These are phyloP conservation scores for Quercus berberidifolia DNA, from an alignment of 306 rosid species.

Conservation along the genomic window DNA sequence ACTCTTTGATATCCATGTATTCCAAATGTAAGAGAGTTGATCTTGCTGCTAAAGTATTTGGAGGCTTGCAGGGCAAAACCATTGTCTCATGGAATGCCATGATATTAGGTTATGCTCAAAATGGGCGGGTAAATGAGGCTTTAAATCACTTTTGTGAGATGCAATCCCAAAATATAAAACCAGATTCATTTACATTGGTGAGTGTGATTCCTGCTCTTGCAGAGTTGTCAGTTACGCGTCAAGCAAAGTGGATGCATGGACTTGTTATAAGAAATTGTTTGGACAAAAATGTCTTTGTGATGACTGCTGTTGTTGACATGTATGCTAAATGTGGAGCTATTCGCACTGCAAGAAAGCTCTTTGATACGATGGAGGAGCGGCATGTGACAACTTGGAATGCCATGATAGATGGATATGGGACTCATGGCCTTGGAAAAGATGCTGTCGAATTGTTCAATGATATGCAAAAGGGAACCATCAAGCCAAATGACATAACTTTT, in stretches of 20 bases:
- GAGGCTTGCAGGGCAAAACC: constrained; percentile 51
- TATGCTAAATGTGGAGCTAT: constrained; percentile 80
- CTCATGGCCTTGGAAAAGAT: constrained; percentile 72
- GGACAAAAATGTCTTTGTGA: constrained; percentile 66
- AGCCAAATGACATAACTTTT: constrained; percentile 64
- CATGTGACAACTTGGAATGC: constrained; percentile 90
- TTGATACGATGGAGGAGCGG: constrained; percentile 69
- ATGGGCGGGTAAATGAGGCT: constrained; percentile 62
- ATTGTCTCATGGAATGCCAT: constrained; percentile 87
- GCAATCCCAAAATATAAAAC: constrained; percentile 55
- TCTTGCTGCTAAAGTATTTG: constrained; percentile 60
- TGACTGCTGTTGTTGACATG: constrained; percentile 83
- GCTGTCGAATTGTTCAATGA: constrained; percentile 59
- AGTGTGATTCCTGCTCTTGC: constrained; percentile 81
- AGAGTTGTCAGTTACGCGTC: constrained; percentile 73
- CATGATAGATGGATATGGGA: constrained; percentile 91
- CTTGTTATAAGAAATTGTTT: constrained; percentile 60
- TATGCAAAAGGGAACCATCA: constrained; percentile 53
- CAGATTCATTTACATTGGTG: constrained; percentile 84
- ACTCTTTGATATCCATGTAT: constrained; percentile 92
- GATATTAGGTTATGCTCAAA: constrained; percentile 87
- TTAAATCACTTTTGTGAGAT: constrained; percentile 57
- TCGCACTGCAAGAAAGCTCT: constrained; percentile 64
- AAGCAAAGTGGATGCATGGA: constrained; percentile 95
- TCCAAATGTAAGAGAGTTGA: constrained; percentile 79